Evolutionary conservation across 2,329 filamentous ascomycete species (phyloP).

Genomic region (Nothopassalora personata): DNA sequence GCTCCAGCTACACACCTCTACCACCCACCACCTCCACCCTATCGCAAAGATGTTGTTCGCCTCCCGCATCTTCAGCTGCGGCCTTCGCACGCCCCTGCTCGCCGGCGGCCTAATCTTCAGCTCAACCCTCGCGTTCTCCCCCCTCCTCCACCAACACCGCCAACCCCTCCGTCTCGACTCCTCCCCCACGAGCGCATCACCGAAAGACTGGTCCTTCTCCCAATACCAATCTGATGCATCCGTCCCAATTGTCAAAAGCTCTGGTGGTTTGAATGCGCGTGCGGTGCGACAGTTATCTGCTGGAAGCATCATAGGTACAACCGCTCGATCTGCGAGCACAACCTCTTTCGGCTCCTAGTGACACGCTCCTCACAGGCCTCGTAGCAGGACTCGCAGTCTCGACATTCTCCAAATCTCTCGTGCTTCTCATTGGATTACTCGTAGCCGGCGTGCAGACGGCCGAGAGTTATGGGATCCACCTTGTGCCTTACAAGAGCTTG

Average conservation of each 20-base stretch:
- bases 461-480: slow-evolving; percentile 48
- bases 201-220: slow-evolving; percentile 37
- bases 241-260: slow-evolving; percentile 34
- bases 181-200: slow-evolving; percentile 23
- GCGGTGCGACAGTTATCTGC: slow-evolving; percentile 42
- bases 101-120: slow-evolving; percentile 26
- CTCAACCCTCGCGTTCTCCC: slow-evolving; percentile 21
- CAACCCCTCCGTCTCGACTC: slow-evolving; percentile 35
- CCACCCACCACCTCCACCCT: neutral
- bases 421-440: slow-evolving; percentile 60
- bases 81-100: slow-evolving; percentile 31
- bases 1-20: neutral
- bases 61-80: slow-evolving; percentile 35
- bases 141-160: slow-evolving; percentile 26
- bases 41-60: slow-evolving; percentile 34
- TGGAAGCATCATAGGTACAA: slow-evolving; percentile 43
- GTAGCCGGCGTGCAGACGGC: slow-evolving; percentile 57
- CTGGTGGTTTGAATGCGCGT: slow-evolving; percentile 38
- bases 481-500: slow-evolving; percentile 45
- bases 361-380: slow-evolving; percentile 46
- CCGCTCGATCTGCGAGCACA: too few relatives aligned
- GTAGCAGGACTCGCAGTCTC: slow-evolving; percentile 60
- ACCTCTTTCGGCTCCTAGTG: neutral
- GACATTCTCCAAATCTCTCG: slow-evolving; percentile 65
- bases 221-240: slow-evolving; percentile 37